Conservation (phyloP, 2,329 filamentous ascomycete species). For the Ceratocystis albifundus region DNA sequence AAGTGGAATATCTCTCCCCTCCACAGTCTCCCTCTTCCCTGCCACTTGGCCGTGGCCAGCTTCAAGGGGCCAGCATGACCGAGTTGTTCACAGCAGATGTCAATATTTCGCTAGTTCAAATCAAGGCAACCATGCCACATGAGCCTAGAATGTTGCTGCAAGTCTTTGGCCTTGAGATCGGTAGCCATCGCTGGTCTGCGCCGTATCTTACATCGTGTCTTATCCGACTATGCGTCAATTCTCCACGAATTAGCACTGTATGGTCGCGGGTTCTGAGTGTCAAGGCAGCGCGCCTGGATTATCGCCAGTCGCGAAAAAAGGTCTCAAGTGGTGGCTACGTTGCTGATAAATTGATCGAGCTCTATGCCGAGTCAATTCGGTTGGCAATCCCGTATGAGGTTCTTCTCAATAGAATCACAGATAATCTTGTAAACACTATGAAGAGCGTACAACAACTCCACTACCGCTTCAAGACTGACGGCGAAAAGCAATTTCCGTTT, state of each 20-base stretch:
- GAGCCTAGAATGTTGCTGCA: constrained; percentile 91
- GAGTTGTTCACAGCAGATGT: constrained; percentile 76
- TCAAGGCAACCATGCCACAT: constrained; percentile 78
- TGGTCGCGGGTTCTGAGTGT: constrained; percentile 83
- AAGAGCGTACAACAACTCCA: constrained; percentile 88
- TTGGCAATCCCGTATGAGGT: constrained; percentile 85
- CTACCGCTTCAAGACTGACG: constrained; percentile 68
- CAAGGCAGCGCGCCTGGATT: constrained; percentile 67
- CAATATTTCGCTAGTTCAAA: constrained; percentile 67
- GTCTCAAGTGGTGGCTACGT: constrained; percentile 44
- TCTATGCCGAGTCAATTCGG: constrained; percentile 74
- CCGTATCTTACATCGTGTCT: constrained; percentile 71
- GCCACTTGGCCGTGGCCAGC: constrained; percentile 14
- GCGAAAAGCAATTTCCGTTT: constrained; percentile 68
- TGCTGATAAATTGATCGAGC: constrained; percentile 72
- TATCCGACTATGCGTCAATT: constrained; percentile 74
- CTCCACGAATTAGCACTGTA: constrained; percentile 66
- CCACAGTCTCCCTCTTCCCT: constrained; percentile 26
- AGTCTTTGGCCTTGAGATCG: constrained; percentile 68
- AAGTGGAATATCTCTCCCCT: constrained; percentile 32
- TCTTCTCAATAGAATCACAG: constrained; percentile 78
- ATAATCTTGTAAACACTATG: constrained; percentile 77
- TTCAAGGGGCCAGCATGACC: constrained; percentile 25
- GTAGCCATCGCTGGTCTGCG: constrained; percentile 74
- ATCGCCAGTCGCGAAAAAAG: constrained; percentile 65